Percentiles rank a stretch among this genome's conserved stretches.
Evolutionary conservation across 192 early-diverging fungal species (phyloP).

Genomic region (Martensiomyces pterosporus): DNA sequence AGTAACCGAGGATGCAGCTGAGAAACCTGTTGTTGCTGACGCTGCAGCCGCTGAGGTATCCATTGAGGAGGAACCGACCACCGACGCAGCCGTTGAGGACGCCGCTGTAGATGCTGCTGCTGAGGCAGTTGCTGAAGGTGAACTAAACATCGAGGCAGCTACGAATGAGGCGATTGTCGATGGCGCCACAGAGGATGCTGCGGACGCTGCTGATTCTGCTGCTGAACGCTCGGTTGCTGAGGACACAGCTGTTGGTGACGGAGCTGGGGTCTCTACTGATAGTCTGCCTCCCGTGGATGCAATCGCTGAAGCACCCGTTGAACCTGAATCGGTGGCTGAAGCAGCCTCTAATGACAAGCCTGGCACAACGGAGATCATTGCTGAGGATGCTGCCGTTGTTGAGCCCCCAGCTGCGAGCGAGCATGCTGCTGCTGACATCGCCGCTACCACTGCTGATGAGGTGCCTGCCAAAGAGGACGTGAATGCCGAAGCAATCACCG

Average conservation of each 20-base stretch:
- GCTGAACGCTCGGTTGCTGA: background rate
- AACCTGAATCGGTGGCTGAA: background rate
- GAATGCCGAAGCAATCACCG: background rate
- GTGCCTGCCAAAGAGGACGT: background rate
- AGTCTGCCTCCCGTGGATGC: too few relatives aligned
- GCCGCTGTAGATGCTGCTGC: background rate
- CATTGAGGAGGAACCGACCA: background rate
- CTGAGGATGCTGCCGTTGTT: background rate
- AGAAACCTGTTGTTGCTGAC: slow-evolving; percentile 2
- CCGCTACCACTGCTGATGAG: slow-evolving; percentile 1
- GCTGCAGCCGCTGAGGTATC: background rate
- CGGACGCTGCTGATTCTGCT: background rate
- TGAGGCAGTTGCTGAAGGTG: background rate
- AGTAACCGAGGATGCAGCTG: background rate
- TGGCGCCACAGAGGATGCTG: background rate
- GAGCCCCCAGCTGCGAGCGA: background rate
- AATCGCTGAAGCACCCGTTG: background rate
- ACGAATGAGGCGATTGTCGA: slow-evolving; percentile 7
- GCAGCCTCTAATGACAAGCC: too few relatives aligned
- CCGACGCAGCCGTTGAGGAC: too few relatives aligned
- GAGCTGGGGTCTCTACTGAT: too few relatives aligned
- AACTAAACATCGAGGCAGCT: slow-evolving; percentile 3
- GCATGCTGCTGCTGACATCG: background rate
- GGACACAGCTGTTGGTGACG: background rate
- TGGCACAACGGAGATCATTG: too few relatives aligned